phyloP scores from a whole-genome alignment of 805 yeast genomes.

The Sporopachydermia quercuum region DNA sequence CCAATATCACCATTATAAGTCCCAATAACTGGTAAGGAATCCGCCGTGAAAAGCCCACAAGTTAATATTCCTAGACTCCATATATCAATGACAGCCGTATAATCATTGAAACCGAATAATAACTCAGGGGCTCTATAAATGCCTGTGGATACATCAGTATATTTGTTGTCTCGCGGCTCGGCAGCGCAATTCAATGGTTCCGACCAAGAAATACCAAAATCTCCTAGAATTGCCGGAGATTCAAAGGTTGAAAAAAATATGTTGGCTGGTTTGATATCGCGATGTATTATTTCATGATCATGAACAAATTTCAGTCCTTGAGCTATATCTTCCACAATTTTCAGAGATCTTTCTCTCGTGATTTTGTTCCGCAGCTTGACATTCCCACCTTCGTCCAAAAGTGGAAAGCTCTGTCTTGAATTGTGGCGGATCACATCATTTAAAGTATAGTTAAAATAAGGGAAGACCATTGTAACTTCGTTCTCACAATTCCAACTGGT shows the following conservation, averaged over 20 bases:
- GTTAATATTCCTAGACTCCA: constrained; percentile 60
- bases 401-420: constrained; percentile 21
- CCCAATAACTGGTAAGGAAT: constrained; percentile 24
- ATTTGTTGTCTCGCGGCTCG: constrained; percentile 17
- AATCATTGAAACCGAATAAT: constrained; percentile 41
- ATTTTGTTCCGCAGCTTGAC: constrained; percentile 9
- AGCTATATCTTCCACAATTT: constrained; percentile 23
- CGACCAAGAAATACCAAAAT: constrained; percentile 51
- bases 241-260: constrained; percentile 31
- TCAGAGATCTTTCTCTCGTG: constrained; percentile 7
- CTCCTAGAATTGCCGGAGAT: constrained; percentile 28
- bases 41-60: constrained; percentile 31
- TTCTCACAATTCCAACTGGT: constrained; percentile 13
- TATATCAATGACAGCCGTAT: constrained; percentile 43
- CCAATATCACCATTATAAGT: constrained; percentile 34
- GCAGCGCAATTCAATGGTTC: constrained; percentile 29
- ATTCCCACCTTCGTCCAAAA: constrained; percentile 9
- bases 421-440: constrained; percentile 18
- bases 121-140: constrained; percentile 64
- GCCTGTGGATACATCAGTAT: constrained; percentile 46
- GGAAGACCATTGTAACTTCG: constrained; percentile 29
- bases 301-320: constrained; percentile 52
- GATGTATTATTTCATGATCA: constrained; percentile 62
- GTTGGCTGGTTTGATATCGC: constrained; percentile 84
- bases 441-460: constrained; percentile 23